Percentiles rank a stretch among this genome's conserved stretches.
Conservation (phyloP, 176 grass and related monocot genomes). For the Luzula sylvatica region DNA sequence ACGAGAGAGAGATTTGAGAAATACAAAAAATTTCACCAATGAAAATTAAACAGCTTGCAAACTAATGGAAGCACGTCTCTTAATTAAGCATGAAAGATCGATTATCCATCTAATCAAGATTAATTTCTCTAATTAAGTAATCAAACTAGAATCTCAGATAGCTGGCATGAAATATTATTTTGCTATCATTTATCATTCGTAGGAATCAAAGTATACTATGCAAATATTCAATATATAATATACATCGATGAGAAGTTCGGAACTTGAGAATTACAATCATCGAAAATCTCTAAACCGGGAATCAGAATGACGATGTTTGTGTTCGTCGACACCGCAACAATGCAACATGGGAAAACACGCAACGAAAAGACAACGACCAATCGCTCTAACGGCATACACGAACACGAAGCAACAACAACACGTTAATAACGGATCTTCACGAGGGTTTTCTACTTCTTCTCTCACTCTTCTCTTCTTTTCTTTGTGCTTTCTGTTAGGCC, state of each 20-base stretch:
- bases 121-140: too few relatives aligned
- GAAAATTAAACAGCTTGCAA: too few relatives aligned
- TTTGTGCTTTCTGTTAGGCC: neutral
- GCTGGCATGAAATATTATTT: too few relatives aligned
- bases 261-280: conserved; percentile 20
- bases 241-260: neutral
- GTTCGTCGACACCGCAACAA: conserved; percentile 54
- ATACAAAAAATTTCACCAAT: too few relatives aligned
- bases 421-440: conserved; percentile 10
- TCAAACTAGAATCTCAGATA: too few relatives aligned
- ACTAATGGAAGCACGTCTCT: too few relatives aligned
- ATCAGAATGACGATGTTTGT: conserved; percentile 31
- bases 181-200: too few relatives aligned
- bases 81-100: too few relatives aligned
- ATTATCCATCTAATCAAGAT: too few relatives aligned
- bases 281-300: conserved; percentile 31
- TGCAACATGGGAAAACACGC: conserved; percentile 50
- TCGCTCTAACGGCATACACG: conserved; percentile 30
- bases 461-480: neutral
- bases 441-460: conserved; percentile 7
- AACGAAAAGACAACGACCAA: conserved; percentile 53
- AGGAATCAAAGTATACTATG: too few relatives aligned
- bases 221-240: too few relatives aligned
- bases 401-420: conserved; percentile 49
- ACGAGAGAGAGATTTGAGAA: too few relatives aligned